Evolutionary conservation across 768 basidiomycete species (phyloP), one percentile per base, ranked within the genome.

Genomic region (Dentipellis fragilis): DNA sequence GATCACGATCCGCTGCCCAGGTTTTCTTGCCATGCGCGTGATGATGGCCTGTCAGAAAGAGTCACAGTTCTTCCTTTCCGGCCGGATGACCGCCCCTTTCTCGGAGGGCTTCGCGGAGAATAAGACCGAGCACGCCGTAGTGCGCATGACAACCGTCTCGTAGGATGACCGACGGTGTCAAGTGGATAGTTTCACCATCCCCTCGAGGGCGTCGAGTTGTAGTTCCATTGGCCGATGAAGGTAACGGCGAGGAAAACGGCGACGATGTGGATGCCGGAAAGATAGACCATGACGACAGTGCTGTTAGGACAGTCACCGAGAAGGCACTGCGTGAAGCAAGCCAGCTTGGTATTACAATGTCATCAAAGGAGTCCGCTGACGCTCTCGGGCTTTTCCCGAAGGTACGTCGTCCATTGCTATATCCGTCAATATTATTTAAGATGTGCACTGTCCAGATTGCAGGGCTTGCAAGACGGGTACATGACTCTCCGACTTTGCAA

Each of bases 401-500:
- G 49, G 49, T 35, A 34, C 16, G 29, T 54, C 8, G 8, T 2
- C 19, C 14, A 3, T 1, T 10, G 2, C n/a, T n/a, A n/a, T n/a
- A n/a, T n/a, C n/a, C n/a, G n/a, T n/a, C n/a, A n/a, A n/a, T n/a
- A n/a, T n/a, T n/a, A n/a, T n/a, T n/a, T n/a, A n/a, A n/a, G n/a
- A n/a, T n/a, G n/a, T n/a, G n/a, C n/a, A n/a, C n/a, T 55, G 14
- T 36, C 51, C 19, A 68, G 67, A 62, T 68, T 19, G 59, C 68
- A 34, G 65, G 67, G 1, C 59, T 70, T 14, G 65, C 68, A 10
- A 52, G 58, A 7, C 49, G 59, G 23, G 59, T 69, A 8, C 65
- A 69, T 58, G 65, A 71, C 49, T 56, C 54, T 11, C 14, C 57
- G 16, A 60, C 61, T 14, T 54, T 69, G 4, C 61, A 62, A 11